Percentiles rank a stretch among this genome's conserved stretches.
These are phyloP conservation scores for Rosa lucieae DNA, from an alignment of 306 rosid species.

Conservation along the genomic window DNA sequence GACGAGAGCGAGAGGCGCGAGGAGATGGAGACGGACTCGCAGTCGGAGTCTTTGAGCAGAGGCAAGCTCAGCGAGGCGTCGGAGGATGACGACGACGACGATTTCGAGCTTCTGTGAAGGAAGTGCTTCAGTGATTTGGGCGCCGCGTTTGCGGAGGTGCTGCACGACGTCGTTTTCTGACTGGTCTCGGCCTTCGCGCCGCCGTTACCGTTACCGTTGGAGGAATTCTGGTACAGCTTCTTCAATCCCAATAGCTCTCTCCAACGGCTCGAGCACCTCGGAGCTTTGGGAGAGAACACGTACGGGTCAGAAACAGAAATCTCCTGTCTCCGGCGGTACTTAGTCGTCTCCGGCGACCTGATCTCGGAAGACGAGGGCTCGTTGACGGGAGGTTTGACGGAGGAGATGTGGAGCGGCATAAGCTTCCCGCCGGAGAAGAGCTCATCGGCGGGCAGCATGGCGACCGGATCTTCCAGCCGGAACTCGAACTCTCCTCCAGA, in stretches of 20 bases:
- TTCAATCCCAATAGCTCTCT: constrained; percentile 77
- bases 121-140: constrained; percentile 58
- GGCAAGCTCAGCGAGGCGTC: constrained; percentile 57
- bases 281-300: constrained; percentile 90
- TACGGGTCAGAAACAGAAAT: constrained; percentile 44
- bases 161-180: constrained; percentile 41
- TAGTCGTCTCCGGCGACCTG: constrained; percentile 33
- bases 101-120: constrained; percentile 61
- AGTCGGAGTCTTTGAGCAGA: constrained; percentile 56
- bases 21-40: constrained; percentile 69
- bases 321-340: constrained; percentile 35
- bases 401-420: constrained; percentile 59
- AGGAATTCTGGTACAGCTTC: constrained; percentile 47
- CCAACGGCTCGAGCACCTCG: constrained; percentile 97
- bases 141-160: constrained; percentile 8
- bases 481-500: constrained; percentile 71
- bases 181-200: constrained; percentile 29
- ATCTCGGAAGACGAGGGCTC: constrained; percentile 13
- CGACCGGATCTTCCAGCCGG: constrained; percentile 68
- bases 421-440: constrained; percentile 90
- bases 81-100: constrained; percentile 43
- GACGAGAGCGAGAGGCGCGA: constrained; percentile 90
- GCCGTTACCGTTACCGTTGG: constrained; percentile 23
- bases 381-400: constrained; percentile 33
- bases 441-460: constrained; percentile 94